Evolutionary conservation across 768 basidiomycete species (phyloP).

Genomic region (Tulasnella sp.): DNA sequence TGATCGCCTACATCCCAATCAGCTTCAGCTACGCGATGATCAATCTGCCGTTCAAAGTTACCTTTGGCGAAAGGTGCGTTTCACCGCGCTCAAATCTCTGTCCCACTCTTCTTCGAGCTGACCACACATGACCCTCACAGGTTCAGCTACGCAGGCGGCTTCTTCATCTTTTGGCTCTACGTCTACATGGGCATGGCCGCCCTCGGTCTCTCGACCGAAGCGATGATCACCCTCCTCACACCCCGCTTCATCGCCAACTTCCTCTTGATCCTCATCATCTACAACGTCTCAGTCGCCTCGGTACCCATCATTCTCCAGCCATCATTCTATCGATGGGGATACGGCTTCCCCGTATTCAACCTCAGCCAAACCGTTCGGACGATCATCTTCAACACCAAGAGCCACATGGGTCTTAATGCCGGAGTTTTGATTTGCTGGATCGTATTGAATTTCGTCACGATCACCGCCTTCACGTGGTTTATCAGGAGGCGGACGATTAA

Average conservation of each 20-base stretch:
- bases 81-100: constrained; percentile 22
- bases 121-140: not conserved
- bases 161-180: constrained; percentile 42
- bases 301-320: constrained; percentile 52
- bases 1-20: constrained; percentile 43
- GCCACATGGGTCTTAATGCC: constrained; percentile 42
- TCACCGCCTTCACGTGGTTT: constrained; percentile 21
- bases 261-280: constrained; percentile 48
- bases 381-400: constrained; percentile 62
- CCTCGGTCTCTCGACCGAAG: constrained; percentile 40
- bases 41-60: constrained; percentile 45
- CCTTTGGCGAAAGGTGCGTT: constrained; percentile 42
- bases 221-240: constrained; percentile 40
- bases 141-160: constrained; percentile 37
- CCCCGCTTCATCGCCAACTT: constrained; percentile 41
- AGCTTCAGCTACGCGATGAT: constrained; percentile 47
- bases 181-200: constrained; percentile 39
- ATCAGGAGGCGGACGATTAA: constrained; percentile 12
- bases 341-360: constrained; percentile 62
- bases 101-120: not conserved
- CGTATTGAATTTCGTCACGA: constrained; percentile 10
- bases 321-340: constrained; percentile 36
- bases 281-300: constrained; percentile 44
- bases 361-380: constrained; percentile 58
- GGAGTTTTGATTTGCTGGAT: constrained; percentile 41